phyloP scores from a whole-genome alignment of 2,329 filamentous ascomycete species.

The Penicillium olsonii region DNA sequence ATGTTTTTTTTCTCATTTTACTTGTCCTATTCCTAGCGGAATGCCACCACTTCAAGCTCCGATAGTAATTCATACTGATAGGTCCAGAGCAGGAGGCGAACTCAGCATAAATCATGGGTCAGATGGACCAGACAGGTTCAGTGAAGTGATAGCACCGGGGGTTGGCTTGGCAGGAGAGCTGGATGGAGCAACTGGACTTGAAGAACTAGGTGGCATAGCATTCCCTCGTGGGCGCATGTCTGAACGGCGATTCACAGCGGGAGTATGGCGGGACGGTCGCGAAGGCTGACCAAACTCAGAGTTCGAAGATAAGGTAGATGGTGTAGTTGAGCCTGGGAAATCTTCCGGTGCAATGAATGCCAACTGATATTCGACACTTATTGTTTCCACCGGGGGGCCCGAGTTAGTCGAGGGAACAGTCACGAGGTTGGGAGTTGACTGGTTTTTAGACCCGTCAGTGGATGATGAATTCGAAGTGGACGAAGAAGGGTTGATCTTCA shows the following conservation, averaged over 20 bases:
- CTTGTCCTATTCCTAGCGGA: too few relatives aligned
- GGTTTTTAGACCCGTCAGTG: neutral
- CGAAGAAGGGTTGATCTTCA: neutral
- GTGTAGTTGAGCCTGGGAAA: neutral
- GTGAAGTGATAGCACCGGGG: too few relatives aligned
- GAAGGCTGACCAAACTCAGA: neutral
- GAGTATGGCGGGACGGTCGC: neutral
- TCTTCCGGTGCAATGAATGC: neutral
- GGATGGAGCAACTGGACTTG: too few relatives aligned
- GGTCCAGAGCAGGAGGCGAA: too few relatives aligned
- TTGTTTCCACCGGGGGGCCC: neutral
- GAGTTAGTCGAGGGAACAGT: neutral
- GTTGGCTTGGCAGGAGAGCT: too few relatives aligned
- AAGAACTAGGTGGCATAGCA: too few relatives aligned
- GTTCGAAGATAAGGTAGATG: neutral
- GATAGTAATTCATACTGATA: too few relatives aligned
- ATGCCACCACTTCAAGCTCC: too few relatives aligned
- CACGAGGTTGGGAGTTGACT: neutral
- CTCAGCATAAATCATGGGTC: too few relatives aligned
- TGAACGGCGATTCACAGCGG: neutral
- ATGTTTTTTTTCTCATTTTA: too few relatives aligned
- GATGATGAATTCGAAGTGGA: neutral
- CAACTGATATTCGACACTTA: neutral
- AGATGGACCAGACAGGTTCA: too few relatives aligned
- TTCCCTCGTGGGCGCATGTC: too few relatives aligned